phyloP scores from a whole-genome alignment of 148 eudicot species.

The Chenopodium quinoa region DNA sequence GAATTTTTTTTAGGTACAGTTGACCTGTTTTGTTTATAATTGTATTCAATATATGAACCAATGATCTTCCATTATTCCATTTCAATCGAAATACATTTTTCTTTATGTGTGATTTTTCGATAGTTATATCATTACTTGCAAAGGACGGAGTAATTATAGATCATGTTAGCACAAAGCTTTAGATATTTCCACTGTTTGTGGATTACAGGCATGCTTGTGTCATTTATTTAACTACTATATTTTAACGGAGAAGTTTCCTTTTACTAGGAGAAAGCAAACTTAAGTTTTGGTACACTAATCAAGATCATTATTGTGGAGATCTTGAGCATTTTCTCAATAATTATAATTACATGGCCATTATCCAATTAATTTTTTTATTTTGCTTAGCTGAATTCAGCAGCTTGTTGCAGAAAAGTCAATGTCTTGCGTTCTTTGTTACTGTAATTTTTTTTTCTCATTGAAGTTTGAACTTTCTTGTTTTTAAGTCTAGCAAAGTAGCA shows the following conservation, averaged over 20 bases:
- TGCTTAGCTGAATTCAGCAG: no score
- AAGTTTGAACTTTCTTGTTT: neutral
- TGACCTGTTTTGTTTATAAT: neutral
- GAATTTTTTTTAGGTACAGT: neutral
- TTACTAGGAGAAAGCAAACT: neutral
- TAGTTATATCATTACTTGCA: neutral
- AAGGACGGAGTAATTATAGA: no score
- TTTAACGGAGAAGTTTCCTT: neutral
- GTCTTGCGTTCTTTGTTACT: neutral
- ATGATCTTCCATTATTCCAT: neutral
- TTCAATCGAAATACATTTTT: neutral
- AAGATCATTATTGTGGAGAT: neutral
- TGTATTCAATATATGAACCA: neutral
- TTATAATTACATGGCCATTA: no score
- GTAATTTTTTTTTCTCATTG: no score
- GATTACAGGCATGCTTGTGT: neutral
- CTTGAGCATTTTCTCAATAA: neutral
- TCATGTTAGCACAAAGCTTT: neutral
- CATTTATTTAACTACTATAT: no score
- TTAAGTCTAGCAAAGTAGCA: neutral
- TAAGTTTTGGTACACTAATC: neutral
- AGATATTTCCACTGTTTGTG: neutral
- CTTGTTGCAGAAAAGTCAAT: neutral
- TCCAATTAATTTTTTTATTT: no score
- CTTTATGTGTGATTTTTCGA: neutral